Percentiles rank a stretch among this genome's conserved stretches.
phyloP scores from a whole-genome alignment of 345 rosid genomes.

The Ceriops zippeliana region DNA sequence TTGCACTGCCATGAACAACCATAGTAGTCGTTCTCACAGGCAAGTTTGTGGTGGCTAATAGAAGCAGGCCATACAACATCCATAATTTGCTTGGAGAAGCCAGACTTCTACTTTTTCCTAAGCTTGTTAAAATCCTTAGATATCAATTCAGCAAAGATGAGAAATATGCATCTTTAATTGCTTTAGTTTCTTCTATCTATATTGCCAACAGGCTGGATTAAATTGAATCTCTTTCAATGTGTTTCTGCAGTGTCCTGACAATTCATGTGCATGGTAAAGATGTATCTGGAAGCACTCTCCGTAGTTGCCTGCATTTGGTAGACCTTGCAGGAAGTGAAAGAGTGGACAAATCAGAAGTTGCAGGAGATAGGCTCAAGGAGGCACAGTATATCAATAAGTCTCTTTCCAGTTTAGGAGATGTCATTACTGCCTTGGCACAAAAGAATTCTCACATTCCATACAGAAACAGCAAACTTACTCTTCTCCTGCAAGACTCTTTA shows the following conservation, averaged over 20 bases:
- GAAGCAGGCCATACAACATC: not conserved
- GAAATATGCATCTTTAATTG: not conserved
- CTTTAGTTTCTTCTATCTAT: not conserved
- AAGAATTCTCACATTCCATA: conserved; percentile 88
- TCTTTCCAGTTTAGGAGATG: conserved; percentile 93
- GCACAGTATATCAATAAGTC: conserved; percentile 90
- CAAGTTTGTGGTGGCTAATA: conserved; percentile 24
- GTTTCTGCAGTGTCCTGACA: conserved; percentile 61
- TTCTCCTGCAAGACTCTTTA: conserved; percentile 86
- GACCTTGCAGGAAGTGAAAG: conserved; percentile 99
- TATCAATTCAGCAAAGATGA: not conserved
- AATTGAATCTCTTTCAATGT: conserved; percentile 3
- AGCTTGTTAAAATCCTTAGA: not conserved
- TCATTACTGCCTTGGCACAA: conserved; percentile 81
- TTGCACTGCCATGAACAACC: conserved; percentile 73
- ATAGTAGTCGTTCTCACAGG: conserved; percentile 97
- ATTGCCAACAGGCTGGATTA: too few relatives aligned
- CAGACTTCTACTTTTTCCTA: not conserved
- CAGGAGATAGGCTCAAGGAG: conserved; percentile 91
- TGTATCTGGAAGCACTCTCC: conserved; percentile 56
- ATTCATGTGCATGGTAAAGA: conserved; percentile 84
- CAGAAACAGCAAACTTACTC: conserved; percentile 96
- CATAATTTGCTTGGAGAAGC: not conserved
- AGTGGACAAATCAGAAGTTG: conserved; percentile 88
- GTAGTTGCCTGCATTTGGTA: conserved; percentile 87